Evolutionary conservation across 1,139 yeast genomes (phyloP), one percentile per base, ranked within the genome.

Genomic region (Zygotorulaspora mrakii): DNA sequence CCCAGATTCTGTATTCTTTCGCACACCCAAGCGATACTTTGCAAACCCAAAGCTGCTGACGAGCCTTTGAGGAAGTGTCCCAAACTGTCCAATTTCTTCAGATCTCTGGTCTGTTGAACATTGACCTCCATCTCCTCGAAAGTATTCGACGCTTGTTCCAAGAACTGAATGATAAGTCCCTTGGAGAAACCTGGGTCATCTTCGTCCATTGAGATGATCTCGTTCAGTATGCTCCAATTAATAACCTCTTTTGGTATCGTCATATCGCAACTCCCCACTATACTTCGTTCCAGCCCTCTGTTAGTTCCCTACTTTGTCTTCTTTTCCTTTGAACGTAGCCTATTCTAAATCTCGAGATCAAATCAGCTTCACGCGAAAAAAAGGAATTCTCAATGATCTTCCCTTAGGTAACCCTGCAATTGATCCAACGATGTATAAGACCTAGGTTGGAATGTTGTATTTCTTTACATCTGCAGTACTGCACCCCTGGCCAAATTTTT

Each of bases 61-160:
- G 94, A 82, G 32, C 98, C 98, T 62, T 94, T 94, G 47, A 91
- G 70, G 61, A 86, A 91, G 62, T 91, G 98, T 17, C 98, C 98
- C 49, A 85, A 68, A 13, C 79, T 71, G 17, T 91, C 82, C 46
- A 91, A 68, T 46, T 77, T 71, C 27, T 68, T 73, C 45, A 89
- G 71, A 55, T 82, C 73, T 47, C 43, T 48, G 3, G 43, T 47
- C 2, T 47, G 42, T 2, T 48, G 43, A 42, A 87, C 62, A 31
- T 79, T 77, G 11, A 65, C 64, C 47, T 82, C 82, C 63, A 91
- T 83, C 50, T 84, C 79, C 32, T 66, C 68, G 55, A 89, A 84
- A 0, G 96, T 89, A 17, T 79, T 82, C 49, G 74, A 73, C 11
- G 94, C 95, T 66, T 91, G 99, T 45, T 84, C 95, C 46, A 84